phyloP scores from a whole-genome alignment of 1,284 basidiomycete genomes.

The Cerioporus squamosus region DNA sequence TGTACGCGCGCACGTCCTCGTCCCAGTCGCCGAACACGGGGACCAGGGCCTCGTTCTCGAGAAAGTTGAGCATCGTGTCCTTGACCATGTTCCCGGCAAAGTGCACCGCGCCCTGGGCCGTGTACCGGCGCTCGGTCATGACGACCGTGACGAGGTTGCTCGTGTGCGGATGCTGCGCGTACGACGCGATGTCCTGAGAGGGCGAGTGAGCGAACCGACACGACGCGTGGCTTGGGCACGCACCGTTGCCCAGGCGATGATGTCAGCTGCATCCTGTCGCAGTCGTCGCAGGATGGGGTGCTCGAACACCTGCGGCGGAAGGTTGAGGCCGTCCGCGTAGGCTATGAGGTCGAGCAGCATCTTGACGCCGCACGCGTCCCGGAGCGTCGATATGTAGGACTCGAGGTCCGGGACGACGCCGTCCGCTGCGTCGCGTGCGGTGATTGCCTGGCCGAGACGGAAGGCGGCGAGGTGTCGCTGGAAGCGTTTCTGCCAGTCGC shows the following conservation, averaged over 20 bases:
- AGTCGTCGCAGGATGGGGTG: constrained; percentile 39
- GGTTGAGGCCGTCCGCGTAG: constrained; percentile 49
- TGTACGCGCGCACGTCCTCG: constrained; percentile 43
- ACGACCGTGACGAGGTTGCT: constrained; percentile 52
- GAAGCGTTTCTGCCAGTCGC: constrained; percentile 36
- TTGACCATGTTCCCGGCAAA: constrained; percentile 46
- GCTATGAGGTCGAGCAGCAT: constrained; percentile 60
- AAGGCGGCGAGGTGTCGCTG: constrained; percentile 33
- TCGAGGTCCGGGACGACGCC: constrained; percentile 45
- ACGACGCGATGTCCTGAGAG: constrained; percentile 53
- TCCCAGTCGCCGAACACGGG: constrained; percentile 21
- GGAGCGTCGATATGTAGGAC: constrained; percentile 48
- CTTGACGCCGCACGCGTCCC: constrained; percentile 51
- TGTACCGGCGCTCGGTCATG: constrained; percentile 42
- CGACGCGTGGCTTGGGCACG: constrained; percentile 14
- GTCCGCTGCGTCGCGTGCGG: constrained; percentile 26
- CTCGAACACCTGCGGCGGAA: constrained; percentile 40
- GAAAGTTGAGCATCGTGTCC: constrained; percentile 42
- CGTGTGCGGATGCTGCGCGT: constrained; percentile 44
- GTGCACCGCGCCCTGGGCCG: constrained; percentile 53
- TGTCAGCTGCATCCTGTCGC: constrained; percentile 45
- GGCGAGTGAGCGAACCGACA: constrained; percentile 4
- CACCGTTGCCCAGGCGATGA: constrained; percentile 54
- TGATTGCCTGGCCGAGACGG: constrained; percentile 29
- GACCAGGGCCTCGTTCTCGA: constrained; percentile 37